Evolutionary conservation across 495 filamentous ascomycete genomes (phyloP).

Genomic region (Talaromyces adpressus): DNA sequence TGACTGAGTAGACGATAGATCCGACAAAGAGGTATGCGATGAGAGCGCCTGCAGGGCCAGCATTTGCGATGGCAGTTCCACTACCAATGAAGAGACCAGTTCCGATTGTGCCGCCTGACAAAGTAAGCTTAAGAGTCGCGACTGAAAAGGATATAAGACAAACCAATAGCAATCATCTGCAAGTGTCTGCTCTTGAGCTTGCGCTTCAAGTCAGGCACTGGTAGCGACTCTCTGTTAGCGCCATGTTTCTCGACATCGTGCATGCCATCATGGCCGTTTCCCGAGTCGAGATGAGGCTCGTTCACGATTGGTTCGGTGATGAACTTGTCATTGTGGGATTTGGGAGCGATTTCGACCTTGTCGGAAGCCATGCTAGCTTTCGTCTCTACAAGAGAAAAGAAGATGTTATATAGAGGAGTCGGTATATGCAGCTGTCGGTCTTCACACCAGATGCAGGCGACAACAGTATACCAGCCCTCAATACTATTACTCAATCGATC

Average conservation of each 20-base stretch:
- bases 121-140: conserved; percentile 18
- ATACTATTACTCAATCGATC: neutral
- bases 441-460: neutral
- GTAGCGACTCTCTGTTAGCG: conserved; percentile 30
- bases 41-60: conserved; percentile 63
- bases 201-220: conserved; percentile 43
- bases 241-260: conserved; percentile 37
- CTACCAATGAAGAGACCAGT: conserved; percentile 72
- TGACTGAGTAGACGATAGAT: conserved; percentile 47
- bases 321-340: neutral
- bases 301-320: neutral
- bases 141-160: conserved; percentile 32
- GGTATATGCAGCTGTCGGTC: neutral
- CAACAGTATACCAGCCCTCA: neutral
- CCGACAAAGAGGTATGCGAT: conserved; percentile 64
- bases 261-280: conserved; percentile 10
- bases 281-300: neutral
- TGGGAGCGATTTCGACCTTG: neutral
- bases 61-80: conserved; percentile 52
- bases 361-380: neutral
- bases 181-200: conserved; percentile 64
- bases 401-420: neutral
- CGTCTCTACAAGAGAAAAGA: neutral
- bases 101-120: conserved; percentile 60
- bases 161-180: conserved; percentile 68